phyloP scores from a whole-genome alignment of 768 basidiomycete species.

The Rhodotorula paludigena region DNA sequence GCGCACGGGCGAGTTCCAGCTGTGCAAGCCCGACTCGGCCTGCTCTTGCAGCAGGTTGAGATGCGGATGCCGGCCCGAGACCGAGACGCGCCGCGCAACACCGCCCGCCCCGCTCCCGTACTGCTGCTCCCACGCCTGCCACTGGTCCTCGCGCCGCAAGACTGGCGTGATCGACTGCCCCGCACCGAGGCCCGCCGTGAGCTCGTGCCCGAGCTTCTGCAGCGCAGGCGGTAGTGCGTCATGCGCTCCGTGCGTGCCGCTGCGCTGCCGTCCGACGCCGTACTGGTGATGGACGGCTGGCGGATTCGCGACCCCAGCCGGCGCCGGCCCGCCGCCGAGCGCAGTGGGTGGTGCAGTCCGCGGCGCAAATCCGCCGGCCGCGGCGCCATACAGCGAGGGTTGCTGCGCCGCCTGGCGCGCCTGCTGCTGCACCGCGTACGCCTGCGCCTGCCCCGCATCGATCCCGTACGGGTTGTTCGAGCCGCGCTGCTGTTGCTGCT shows the following conservation, averaged over 20 bases:
- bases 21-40: conserved; percentile 28
- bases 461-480: background rate
- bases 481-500: conserved; percentile 54
- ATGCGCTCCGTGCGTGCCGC: conserved; percentile 70
- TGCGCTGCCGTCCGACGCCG: conserved; percentile 57
- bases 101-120: conserved; percentile 59
- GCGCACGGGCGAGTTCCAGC: conserved; percentile 36
- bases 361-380: conserved; percentile 12
- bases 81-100: conserved; percentile 46
- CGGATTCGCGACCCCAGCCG: conserved; percentile 35
- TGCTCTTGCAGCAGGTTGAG: conserved; percentile 80
- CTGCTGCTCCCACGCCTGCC: conserved; percentile 58
- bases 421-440: conserved; percentile 33
- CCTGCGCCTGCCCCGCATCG: conserved; percentile 40
- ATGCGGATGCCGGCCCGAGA: conserved; percentile 78
- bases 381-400: conserved; percentile 24
- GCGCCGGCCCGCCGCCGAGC: background rate
- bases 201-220: conserved; percentile 40
- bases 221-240: conserved; percentile 96
- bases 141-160: conserved; percentile 19
- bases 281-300: conserved; percentile 43
- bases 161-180: conserved; percentile 49
- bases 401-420: conserved; percentile 21
- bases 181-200: conserved; percentile 75
- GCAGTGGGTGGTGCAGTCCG: background rate